Evolutionary conservation across 2,329 filamentous ascomycete species (phyloP).

Genomic region (Alternaria sp.): DNA sequence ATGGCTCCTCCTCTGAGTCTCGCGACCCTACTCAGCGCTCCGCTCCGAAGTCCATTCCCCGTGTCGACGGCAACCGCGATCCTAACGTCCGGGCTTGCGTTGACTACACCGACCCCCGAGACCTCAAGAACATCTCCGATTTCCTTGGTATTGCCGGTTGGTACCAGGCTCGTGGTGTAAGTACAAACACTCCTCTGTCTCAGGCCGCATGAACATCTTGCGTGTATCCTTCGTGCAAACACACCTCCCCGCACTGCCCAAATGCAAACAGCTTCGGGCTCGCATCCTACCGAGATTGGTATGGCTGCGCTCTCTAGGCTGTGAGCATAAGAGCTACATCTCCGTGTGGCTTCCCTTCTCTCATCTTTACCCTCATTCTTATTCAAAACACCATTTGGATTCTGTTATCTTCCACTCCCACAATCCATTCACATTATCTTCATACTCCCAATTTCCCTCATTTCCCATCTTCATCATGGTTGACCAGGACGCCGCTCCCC

Average conservation of each 20-base stretch:
- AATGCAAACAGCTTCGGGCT: slow-evolving; percentile 7
- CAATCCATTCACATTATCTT: background rate
- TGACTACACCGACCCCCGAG: slow-evolving; percentile 36
- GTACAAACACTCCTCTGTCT: slow-evolving; percentile 26
- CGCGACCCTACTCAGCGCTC: slow-evolving; percentile 35
- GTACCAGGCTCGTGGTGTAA: slow-evolving; percentile 48
- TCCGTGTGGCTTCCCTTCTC: background rate
- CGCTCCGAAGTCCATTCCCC: slow-evolving; percentile 35
- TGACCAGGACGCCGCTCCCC: background rate
- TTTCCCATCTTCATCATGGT: slow-evolving; percentile 12
- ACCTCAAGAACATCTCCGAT: slow-evolving; percentile 47
- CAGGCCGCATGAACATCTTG: slow-evolving; percentile 14
- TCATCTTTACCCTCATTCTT: background rate
- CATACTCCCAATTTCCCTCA: background rate
- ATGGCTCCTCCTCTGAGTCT: slow-evolving; percentile 34
- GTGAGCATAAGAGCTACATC: slow-evolving; percentile 3
- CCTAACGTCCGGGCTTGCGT: slow-evolving; percentile 16
- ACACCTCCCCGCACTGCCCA: background rate
- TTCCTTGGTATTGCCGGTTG: slow-evolving; percentile 44
- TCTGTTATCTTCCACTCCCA: slow-evolving; percentile 1
- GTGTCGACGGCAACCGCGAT: slow-evolving; percentile 46
- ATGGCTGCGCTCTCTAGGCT: slow-evolving; percentile 1
- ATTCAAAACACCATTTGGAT: slow-evolving; percentile 3
- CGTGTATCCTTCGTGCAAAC: slow-evolving; percentile 4
- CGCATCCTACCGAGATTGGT: background rate